A percentile compares a stretch with the other conserved stretches of the same genome.
phyloP scores from a whole-genome alignment of 352 stramenopile species.

The Elongisporangium prolatum region DNA sequence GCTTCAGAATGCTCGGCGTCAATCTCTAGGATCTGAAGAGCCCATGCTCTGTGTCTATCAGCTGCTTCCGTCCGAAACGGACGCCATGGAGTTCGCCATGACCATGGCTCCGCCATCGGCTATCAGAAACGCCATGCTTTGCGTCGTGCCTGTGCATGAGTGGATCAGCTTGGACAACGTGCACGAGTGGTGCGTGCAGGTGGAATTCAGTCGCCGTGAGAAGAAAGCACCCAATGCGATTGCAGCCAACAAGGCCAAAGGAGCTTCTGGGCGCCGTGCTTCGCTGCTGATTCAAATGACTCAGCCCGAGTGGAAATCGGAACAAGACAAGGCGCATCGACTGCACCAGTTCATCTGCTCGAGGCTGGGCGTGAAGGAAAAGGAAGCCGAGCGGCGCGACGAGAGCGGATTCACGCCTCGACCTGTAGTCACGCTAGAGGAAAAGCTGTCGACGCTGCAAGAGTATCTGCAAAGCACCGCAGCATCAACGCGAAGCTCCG shows the following conservation, averaged over 20 bases:
- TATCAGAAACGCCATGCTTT: slow-evolving; percentile 54
- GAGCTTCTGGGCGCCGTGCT: not conserved
- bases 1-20: not conserved
- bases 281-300: not conserved
- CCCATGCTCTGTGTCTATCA: slow-evolving; percentile 48
- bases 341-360: slow-evolving; percentile 64
- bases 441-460: slow-evolving; percentile 62
- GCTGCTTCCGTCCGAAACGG: slow-evolving; percentile 35
- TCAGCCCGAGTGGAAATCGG: slow-evolving; percentile 28
- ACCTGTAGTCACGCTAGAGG: slow-evolving; percentile 34
- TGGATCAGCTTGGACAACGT: slow-evolving; percentile 53
- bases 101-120: slow-evolving; percentile 17
- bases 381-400: slow-evolving; percentile 29
- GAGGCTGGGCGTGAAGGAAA: slow-evolving; percentile 30
- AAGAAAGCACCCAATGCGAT: slow-evolving; percentile 15
- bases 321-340: slow-evolving; percentile 45
- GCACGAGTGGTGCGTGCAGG: slow-evolving; percentile 63
- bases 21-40: slow-evolving; percentile 14
- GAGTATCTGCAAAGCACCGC: slow-evolving; percentile 43
- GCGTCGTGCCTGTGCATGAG: slow-evolving; percentile 38
- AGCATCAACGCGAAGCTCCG: slow-evolving; percentile 9
- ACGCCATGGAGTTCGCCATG: slow-evolving; percentile 44
- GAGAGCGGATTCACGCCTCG: slow-evolving; percentile 43
- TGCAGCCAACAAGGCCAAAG: slow-evolving; percentile 8
- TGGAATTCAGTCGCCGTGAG: slow-evolving; percentile 42